Conservation (phyloP, 176 grass and related monocot genomes). For the Pontederia paniculata region DNA sequence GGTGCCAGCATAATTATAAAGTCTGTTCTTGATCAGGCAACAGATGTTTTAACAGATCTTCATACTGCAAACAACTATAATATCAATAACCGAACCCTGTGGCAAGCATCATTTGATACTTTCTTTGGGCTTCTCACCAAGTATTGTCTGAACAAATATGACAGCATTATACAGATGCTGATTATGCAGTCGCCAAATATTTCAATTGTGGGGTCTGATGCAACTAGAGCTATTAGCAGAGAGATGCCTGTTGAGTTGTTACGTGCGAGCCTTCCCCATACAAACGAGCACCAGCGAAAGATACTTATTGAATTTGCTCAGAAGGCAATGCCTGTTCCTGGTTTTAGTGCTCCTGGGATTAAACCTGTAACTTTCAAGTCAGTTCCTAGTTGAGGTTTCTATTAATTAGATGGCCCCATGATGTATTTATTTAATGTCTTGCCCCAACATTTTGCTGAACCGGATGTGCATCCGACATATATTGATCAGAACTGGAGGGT, state of each 20-base stretch:
- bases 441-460: too few relatives aligned
- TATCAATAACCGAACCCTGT: slow-evolving; percentile 2
- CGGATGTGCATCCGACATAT: too few relatives aligned
- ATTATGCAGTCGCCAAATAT: neutral
- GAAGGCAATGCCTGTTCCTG: slow-evolving; percentile 3
- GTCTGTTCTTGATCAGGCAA: slow-evolving; percentile 8
- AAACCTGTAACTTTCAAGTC: slow-evolving; percentile 4
- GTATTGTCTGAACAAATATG: slow-evolving; percentile 17
- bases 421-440: too few relatives aligned
- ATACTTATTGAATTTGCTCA: slow-evolving; percentile 14
- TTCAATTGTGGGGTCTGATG: neutral
- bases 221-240: slow-evolving; percentile 13
- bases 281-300: slow-evolving; percentile 14
- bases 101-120: slow-evolving; percentile 17
- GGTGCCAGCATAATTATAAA: slow-evolving; percentile 15
- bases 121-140: slow-evolving; percentile 15
- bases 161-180: slow-evolving; percentile 11
- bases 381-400: slow-evolving; percentile 4
- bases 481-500: too few relatives aligned
- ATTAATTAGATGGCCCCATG: too few relatives aligned
- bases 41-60: slow-evolving; percentile 1
- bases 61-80: slow-evolving; percentile 6
- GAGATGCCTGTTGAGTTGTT: slow-evolving; percentile 18
- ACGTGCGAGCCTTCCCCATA: slow-evolving; percentile 17
- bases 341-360: neutral